Conservation (phyloP, 2,329 filamentous ascomycete genomes). For the Ilyonectria robusta region DNA sequence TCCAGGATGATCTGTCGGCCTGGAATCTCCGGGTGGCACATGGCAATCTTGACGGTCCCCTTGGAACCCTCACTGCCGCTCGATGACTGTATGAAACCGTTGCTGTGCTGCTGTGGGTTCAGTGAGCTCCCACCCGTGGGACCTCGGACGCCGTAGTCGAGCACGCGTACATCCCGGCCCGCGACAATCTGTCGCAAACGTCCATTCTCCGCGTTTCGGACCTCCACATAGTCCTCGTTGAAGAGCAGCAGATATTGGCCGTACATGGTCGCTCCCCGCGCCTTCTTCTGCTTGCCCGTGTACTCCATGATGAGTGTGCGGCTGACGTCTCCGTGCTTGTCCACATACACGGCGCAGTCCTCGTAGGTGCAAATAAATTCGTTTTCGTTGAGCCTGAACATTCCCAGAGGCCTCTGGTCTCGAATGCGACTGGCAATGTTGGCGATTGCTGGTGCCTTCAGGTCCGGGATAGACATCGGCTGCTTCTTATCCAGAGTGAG, state of each 20-base stretch:
- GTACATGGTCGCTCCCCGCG: slow-evolving; percentile 88
- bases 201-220: slow-evolving; percentile 96
- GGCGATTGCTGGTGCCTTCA: slow-evolving; percentile 82
- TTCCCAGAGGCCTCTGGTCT: slow-evolving; percentile 88
- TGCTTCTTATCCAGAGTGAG: slow-evolving; percentile 98
- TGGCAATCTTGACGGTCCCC: slow-evolving; percentile 91
- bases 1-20: slow-evolving; percentile 92
- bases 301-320: slow-evolving; percentile 98
- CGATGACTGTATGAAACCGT: slow-evolving; percentile 52
- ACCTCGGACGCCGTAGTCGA: slow-evolving; percentile 85
- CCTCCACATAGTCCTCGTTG: slow-evolving; percentile 96
- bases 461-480: slow-evolving; percentile 92
- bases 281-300: slow-evolving; percentile 86
- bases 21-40: slow-evolving; percentile 92
- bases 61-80: slow-evolving; percentile 65
- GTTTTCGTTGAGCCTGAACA: slow-evolving; percentile 94
- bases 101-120: slow-evolving; percentile 51
- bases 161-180: slow-evolving; percentile 87
- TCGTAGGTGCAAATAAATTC: slow-evolving; percentile 96
- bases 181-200: slow-evolving; percentile 94
- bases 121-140: slow-evolving; percentile 66
- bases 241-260: slow-evolving; percentile 94
- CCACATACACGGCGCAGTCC: slow-evolving; percentile 96
- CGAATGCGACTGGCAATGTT: slow-evolving; percentile 89
- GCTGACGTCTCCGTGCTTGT: slow-evolving; percentile 97